Conservation (phyloP, 75 land plant species). For the Selaginella moellendorffii region DNA sequence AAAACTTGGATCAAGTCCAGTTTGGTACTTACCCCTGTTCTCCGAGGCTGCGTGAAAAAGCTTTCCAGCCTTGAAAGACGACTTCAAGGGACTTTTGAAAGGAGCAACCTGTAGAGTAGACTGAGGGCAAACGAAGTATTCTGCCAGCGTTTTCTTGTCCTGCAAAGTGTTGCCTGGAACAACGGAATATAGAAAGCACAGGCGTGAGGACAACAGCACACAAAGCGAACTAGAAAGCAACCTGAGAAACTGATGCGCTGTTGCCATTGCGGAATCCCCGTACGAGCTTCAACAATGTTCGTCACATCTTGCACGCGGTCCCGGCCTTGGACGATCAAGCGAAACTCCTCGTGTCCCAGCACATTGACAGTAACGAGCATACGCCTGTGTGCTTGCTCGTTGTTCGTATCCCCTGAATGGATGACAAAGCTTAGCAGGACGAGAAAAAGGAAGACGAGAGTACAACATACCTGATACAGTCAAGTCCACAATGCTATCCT, state of each 20-base stretch:
- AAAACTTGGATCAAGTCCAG: no score
- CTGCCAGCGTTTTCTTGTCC: conserved; percentile 31
- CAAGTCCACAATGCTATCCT: conserved; percentile 38
- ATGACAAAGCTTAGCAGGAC: not conserved
- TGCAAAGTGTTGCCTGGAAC: conserved; percentile 28
- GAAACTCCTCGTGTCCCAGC: conserved; percentile 18
- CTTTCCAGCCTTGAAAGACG: not conserved
- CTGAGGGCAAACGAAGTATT: conserved; percentile 35
- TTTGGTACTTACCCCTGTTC: not conserved
- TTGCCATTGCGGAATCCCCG: conserved; percentile 34
- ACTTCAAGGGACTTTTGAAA: conserved; percentile 20
- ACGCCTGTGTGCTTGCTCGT: conserved; percentile 32
- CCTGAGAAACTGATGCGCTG: conserved; percentile 36
- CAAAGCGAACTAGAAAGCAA: no score
- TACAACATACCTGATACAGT: conserved; percentile 26
- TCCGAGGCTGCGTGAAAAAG: not conserved
- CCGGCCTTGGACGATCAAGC: conserved; percentile 27
- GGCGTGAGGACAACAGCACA: no score
- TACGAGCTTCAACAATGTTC: conserved; percentile 26
- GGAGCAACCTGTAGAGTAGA: conserved; percentile 23
- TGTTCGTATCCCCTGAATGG: conserved; percentile 26
- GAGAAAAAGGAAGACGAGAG: not conserved
- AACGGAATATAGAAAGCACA: not conserved
- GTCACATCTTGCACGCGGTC: conserved; percentile 19
- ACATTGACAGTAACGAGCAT: conserved; percentile 28